These are phyloP conservation scores for Gracilaria gracilis DNA, from an alignment of 23 red algal species.

Conservation along the genomic window DNA sequence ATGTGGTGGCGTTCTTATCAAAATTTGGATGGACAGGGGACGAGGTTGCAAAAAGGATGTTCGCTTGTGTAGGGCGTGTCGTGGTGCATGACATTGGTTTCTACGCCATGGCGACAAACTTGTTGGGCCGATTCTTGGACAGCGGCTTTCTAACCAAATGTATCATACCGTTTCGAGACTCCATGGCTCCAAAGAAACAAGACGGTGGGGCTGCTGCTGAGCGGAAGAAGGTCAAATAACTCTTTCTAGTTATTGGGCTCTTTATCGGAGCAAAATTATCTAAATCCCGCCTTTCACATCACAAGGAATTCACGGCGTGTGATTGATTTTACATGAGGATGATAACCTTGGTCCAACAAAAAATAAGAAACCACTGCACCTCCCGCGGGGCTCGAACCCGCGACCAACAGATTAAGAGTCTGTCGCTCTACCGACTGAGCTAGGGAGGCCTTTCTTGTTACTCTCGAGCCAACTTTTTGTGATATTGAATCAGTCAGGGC, in stretches of 20 bases:
- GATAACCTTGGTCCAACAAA: too few relatives aligned
- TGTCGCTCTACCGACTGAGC: slow-evolving; percentile 99
- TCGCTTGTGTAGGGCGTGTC: slow-evolving; percentile 79
- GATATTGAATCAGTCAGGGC: too few relatives aligned
- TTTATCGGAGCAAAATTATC: too few relatives aligned
- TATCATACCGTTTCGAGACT: slow-evolving; percentile 71
- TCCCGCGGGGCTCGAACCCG: slow-evolving; percentile 99
- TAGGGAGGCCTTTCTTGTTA: slow-evolving; percentile 68
- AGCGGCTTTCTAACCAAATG: slow-evolving; percentile 45
- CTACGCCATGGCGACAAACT: slow-evolving; percentile 76
- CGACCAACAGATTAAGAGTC: slow-evolving; percentile 99
- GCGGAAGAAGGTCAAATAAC: background rate
- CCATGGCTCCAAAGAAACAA: slow-evolving; percentile 48
- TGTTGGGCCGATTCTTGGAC: slow-evolving; percentile 72
- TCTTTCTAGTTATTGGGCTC: too few relatives aligned
- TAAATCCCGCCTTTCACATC: too few relatives aligned
- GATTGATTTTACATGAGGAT: too few relatives aligned
- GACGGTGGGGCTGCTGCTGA: background rate
- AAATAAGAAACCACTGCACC: too few relatives aligned
- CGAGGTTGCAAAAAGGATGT: slow-evolving; percentile 74
- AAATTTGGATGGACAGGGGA: slow-evolving; percentile 89
- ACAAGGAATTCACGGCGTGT: too few relatives aligned
- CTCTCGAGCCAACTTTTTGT: too few relatives aligned
- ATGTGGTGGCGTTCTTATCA: slow-evolving; percentile 78
- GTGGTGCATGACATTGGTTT: slow-evolving; percentile 75